Conservation (phyloP, 2,329 filamentous ascomycete genomes). For the Trichoderma endophyticum region DNA sequence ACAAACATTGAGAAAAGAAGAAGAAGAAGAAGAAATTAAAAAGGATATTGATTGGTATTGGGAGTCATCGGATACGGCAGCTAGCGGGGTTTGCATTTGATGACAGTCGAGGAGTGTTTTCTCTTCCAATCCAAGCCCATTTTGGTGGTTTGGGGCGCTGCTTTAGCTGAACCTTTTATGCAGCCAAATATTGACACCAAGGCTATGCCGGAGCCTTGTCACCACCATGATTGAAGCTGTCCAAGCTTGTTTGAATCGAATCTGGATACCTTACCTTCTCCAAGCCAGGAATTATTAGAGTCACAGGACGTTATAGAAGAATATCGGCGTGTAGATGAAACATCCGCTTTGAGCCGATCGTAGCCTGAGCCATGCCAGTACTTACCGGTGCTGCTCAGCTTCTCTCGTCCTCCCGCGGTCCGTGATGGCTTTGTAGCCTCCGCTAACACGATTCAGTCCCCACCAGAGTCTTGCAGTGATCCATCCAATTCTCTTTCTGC, state of each 20-base stretch:
- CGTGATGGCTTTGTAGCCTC: neutral
- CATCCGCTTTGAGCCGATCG: neutral
- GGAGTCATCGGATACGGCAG: neutral
- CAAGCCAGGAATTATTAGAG: neutral
- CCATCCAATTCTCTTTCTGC: neutral
- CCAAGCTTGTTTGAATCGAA: neutral
- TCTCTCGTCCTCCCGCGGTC: neutral
- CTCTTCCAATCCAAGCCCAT: neutral
- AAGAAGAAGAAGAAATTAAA: neutral
- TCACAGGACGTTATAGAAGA: neutral
- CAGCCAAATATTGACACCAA: neutral
- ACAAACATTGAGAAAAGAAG: neutral
- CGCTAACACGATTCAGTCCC: neutral
- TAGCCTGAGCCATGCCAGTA: neutral
- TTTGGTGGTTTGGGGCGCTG: neutral
- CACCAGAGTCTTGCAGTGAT: neutral
- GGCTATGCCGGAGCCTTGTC: neutral
- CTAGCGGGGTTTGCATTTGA: neutral
- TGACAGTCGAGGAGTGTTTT: neutral
- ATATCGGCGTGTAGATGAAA: neutral
- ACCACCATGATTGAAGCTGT: neutral
- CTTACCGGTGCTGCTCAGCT: neutral
- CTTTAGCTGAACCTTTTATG: neutral
- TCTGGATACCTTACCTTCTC: neutral
- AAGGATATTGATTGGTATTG: neutral